These are phyloP conservation scores for Penicillium fimorum DNA, from an alignment of 495 filamentous ascomycete genomes.

Conservation along the genomic window DNA sequence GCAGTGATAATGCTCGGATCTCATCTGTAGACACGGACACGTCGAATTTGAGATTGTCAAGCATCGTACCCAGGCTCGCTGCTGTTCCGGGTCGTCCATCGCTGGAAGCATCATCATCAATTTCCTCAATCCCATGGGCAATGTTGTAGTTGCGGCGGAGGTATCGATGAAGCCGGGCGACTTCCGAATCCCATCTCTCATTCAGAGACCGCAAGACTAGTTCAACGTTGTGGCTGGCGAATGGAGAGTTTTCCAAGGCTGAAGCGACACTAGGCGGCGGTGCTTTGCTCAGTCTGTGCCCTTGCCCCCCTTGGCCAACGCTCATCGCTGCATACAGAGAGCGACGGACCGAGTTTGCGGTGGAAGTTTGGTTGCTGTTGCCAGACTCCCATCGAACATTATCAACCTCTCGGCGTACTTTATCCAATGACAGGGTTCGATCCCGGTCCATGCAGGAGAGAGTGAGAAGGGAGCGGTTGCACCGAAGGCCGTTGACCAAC, in stretches of 20 bases:
- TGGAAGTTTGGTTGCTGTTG: slow-evolving; percentile 27
- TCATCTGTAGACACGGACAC: slow-evolving; percentile 39
- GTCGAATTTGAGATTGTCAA: slow-evolving; percentile 42
- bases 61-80: slow-evolving; percentile 40
- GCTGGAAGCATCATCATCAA: slow-evolving; percentile 32
- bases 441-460: slow-evolving; percentile 67
- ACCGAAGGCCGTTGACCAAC: slow-evolving; percentile 67
- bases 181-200: slow-evolving; percentile 62
- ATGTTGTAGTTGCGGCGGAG: slow-evolving; percentile 62
- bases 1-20: slow-evolving; percentile 21
- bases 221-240: slow-evolving; percentile 50
- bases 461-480: slow-evolving; percentile 63
- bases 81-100: slow-evolving; percentile 42
- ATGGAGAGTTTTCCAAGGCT: slow-evolving; percentile 28
- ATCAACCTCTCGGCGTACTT: slow-evolving; percentile 58
- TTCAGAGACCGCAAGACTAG: slow-evolving; percentile 54
- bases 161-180: slow-evolving; percentile 54
- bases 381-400: slow-evolving; percentile 47
- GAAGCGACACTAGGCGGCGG: slow-evolving; percentile 24
- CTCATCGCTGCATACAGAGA: slow-evolving; percentile 44
- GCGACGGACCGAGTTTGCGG: slow-evolving; percentile 46
- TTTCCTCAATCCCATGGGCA: slow-evolving; percentile 42
- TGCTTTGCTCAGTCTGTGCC: slow-evolving; percentile 37
- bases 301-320: slow-evolving; percentile 29
- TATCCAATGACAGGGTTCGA: slow-evolving; percentile 58